Evolutionary conservation across 495 filamentous ascomycete species (phyloP).

Genomic region (Ascobolus immersus): DNA sequence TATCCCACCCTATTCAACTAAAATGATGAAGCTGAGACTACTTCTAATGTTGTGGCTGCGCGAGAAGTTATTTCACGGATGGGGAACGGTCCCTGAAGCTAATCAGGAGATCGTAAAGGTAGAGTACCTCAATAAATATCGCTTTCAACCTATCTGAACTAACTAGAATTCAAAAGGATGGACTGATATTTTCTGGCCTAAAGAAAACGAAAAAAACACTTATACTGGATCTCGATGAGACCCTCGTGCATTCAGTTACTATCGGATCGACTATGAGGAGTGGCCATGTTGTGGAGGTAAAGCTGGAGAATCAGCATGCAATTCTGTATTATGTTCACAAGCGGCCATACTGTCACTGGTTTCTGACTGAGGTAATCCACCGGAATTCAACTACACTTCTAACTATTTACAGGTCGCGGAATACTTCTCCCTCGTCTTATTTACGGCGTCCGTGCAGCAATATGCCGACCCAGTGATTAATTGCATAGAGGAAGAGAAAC

Average conservation of each 20-base stretch:
- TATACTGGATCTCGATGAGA: conserved; percentile 89
- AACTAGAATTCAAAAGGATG: no score
- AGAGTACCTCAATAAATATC: neutral
- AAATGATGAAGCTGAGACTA: no score
- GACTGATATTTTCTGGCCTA: no score
- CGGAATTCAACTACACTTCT: neutral
- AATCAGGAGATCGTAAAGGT: no score
- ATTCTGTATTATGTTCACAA: conserved; percentile 98
- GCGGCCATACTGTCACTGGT: conserved; percentile 87
- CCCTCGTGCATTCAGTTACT: conserved; percentile 85
- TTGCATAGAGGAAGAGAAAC: conserved; percentile 89
- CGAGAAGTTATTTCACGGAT: no score
- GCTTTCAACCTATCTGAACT: neutral
- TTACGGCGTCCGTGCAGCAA: conserved; percentile 92
- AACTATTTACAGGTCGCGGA: conserved; percentile 37
- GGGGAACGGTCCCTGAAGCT: no score
- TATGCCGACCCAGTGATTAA: conserved; percentile 98
- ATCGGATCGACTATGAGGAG: conserved; percentile 89
- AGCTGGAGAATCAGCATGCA: conserved; percentile 75
- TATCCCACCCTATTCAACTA: no score
- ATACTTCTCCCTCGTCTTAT: conserved; percentile 96
- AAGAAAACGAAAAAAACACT: conserved; percentile 93
- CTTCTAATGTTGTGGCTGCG: no score
- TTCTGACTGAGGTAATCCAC: conserved; percentile 49
- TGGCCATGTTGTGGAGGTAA: conserved; percentile 97